Base-by-base conservation (phyloP, 495 filamentous ascomycete species). In the Bryoglossum gracile region DNA sequence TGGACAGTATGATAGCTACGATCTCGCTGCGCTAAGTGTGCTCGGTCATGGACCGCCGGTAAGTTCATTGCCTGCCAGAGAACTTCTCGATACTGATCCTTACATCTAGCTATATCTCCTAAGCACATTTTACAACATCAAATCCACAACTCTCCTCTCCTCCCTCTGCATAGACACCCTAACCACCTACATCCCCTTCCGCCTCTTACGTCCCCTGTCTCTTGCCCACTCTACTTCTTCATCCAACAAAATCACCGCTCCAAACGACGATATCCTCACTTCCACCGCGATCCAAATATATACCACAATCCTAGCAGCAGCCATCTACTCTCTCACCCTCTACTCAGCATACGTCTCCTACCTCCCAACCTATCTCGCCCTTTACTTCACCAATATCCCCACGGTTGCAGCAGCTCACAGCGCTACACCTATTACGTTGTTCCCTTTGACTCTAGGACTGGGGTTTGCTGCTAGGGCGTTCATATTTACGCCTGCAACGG, bases 401-500 rank as follows among this genome's bases (percentile, higher is more conserved):
- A 78, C 81, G 36, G 68, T 95, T 51, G 69, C 69, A 23, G 65
- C 73, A 24, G 82, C 80, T 9, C 76, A 87, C 57, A 71, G 72
- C 13, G 76, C 78, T 11, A 75, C 73, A 1, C 69, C 81, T 36
- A 39, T 75, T 43, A 66, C 69, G 0, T 64, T 87, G 30, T 57
- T 84, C n/a, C 80, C 78, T 2, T 68, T 77, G 19, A 58, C 63
- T 1, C 53, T 76, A 9, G 53, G 68, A 22, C 65, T 74, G n/a
- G 89, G 89, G 8, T 71, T 75, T 50, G 84, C 86, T 1, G 80
- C 81, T 19, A 72, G 75, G 36, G 72, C 72, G 38, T 88, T 94
- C 62, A 75, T 95, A 46, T 90, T 94, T 60, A 80, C 79, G 23
- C 86, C 79, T 11, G 62, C 81, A 52, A 78, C 78, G 10, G 68